Base-by-base conservation (phyloP, 345 rosid genomes). In the Camelina laxa region DNA sequence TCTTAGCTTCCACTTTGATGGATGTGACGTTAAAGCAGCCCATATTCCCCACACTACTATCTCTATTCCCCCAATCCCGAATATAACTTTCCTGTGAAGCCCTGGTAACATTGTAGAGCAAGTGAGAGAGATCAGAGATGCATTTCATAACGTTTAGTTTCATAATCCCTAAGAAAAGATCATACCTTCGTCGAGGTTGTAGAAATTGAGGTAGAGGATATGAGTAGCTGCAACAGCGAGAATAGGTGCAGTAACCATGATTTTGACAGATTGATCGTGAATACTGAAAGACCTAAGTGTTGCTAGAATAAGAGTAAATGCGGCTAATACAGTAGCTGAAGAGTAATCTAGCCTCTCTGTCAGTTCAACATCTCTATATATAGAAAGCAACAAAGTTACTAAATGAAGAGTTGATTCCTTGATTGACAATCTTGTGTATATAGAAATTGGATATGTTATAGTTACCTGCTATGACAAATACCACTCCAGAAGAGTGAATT, bases 401-500 rank as follows among this genome's bases (percentile, higher is more conserved):
- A 39, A 12, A 6, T 24, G 0, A 21, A 55, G 64, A 41, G 36
- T 60, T 49, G 20, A 16, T 19, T 16, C 60, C 13, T 10, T 41
- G 59, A 73, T 36, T 15, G 31, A 30, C 42, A 19, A 48, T 74
- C 24, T 24, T n/a, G 12, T 24, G 20, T 53, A 13, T 53, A 13
- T 35, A 27, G 35, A 67, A 6, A 50, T 3, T 39, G 21, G 30
- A 42, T 33, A 7, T 33, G 36, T 7, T 6, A 20, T 72, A 27
- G 45, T 69, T 65, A 93, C 97, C 91, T 88, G 74, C 86, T 86
- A 70, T 91, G 98, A 77, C 89, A 89, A 63, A 87, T 87, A 78
- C 88, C 82, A 84, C 89, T 87, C 96, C 98, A 94, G 69, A 94
- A 84, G 95, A 92, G 91, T 65, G 85, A 73, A 67, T 90, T 94